Evolutionary conservation across 2,329 filamentous ascomycete genomes (phyloP), one percentile per base, ranked within the genome.

Genomic region (Talaromyces piceae): DNA sequence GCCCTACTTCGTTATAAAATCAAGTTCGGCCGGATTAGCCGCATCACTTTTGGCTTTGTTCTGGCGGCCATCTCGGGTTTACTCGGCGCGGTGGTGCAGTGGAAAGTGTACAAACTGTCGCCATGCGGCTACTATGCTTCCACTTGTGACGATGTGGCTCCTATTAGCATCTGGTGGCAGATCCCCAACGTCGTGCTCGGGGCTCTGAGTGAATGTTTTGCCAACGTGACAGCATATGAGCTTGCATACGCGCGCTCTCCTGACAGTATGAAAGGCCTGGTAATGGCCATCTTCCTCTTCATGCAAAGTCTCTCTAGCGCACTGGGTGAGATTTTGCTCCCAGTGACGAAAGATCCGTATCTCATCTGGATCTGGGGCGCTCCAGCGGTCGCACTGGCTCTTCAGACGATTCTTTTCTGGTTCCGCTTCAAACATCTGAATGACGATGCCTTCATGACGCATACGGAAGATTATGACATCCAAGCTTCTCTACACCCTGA

Each of bases 181-280:
- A 63, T 73, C 11, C 60, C 73, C 1, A 67, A 71, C 3, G 77
- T 77, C 59, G 67, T 79, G 5, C 67, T 82, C 2, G 73, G 79
- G 50, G 78, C 73, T 54, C 72, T 80, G 53, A 78, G 76, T 3
- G 78, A 81, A 61, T 80, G 80, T 60, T 75, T 81, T 56, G 74
- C 77, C 2, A 77, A 73, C 9, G 74, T 82, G 52, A 82, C 79
- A 2, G 82, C 81, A 1, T 80, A 86, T 56, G 86, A 89, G 64
- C 88, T 87, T 56, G 87, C 87, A 30, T 90, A 83, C 72, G 84
- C 83, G 65, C 88, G 88, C 70, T 85, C 86, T 0, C 87, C 86
- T 18, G 80, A 79, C 61, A 90, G 88, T 73, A 90, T 91, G 87
- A n/a, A 26, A 6, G 26, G 26, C 4, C 25, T 51, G 5, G 49